phyloP scores from a whole-genome alignment of 1,139 yeast species.

The Candida tetrigidarum region DNA sequence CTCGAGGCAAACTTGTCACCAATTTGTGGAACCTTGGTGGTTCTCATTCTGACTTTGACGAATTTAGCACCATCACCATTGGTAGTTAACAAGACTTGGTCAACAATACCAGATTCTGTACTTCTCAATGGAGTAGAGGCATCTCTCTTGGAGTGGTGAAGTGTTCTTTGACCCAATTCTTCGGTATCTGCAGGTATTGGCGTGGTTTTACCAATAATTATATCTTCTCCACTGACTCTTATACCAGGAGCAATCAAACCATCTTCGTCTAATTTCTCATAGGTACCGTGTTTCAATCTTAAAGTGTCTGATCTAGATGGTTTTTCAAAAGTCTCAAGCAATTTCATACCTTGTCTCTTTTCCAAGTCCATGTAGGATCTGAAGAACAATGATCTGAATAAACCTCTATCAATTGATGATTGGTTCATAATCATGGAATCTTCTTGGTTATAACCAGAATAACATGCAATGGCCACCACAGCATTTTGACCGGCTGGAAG shows the following conservation, averaged over 20 bases:
- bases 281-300: constrained; percentile 96
- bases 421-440: constrained; percentile 99
- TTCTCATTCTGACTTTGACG: constrained; percentile 98
- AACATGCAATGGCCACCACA: constrained; percentile 96
- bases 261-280: constrained; percentile 97
- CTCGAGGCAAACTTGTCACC: constrained; percentile 99
- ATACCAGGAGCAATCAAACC: constrained; percentile 98
- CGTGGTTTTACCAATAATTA: constrained; percentile 97
- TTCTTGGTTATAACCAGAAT: constrained; percentile 99
- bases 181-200: constrained; percentile 99
- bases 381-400: constrained; percentile 93
- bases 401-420: constrained; percentile 94
- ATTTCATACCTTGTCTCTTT: constrained; percentile 97
- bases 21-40: constrained; percentile 97
- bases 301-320: constrained; percentile 94
- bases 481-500: constrained; percentile 99
- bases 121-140: constrained; percentile 97
- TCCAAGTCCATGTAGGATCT: constrained; percentile 99
- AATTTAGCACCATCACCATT: constrained; percentile 98
- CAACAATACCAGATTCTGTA: constrained; percentile 98
- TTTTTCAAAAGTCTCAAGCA: constrained; percentile 93
- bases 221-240: constrained; percentile 98
- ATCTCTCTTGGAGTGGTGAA: constrained; percentile 97
- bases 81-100: constrained; percentile 94
- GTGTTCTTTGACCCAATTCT: constrained; percentile 97